These are phyloP conservation scores for Cyclostephanos tholiformis DNA, from an alignment of 108 stramenopile genomes.

Conservation along the genomic window DNA sequence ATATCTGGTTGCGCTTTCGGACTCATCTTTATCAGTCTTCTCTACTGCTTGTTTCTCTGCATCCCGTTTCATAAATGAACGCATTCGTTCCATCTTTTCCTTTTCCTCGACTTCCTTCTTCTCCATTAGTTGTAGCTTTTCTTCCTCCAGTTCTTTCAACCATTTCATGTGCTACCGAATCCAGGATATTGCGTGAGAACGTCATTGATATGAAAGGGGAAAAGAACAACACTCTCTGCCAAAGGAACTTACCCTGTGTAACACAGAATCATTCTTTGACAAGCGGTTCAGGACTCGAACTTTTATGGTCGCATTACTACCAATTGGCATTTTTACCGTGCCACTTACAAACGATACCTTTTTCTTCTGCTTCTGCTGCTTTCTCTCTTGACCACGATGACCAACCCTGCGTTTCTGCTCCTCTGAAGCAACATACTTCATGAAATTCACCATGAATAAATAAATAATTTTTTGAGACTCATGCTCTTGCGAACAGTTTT, in stretches of 20 bases:
- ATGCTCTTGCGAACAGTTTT: neutral
- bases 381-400: neutral
- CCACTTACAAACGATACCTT: slow-evolving; percentile 23
- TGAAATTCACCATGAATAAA: slow-evolving; percentile 1
- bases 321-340: slow-evolving; percentile 34
- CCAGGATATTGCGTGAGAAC: neutral
- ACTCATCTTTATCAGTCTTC: slow-evolving; percentile 16
- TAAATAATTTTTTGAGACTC: neutral
- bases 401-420: slow-evolving; percentile 3
- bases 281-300: slow-evolving; percentile 45
- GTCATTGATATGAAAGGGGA: too few species aligned
- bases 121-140: slow-evolving; percentile 19
- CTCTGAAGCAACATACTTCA: slow-evolving; percentile 5
- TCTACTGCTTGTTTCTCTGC: slow-evolving; percentile 48
- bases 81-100: slow-evolving; percentile 22
- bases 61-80: slow-evolving; percentile 53
- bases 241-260: slow-evolving; percentile 21
- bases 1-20: neutral
- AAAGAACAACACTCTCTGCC: neutral
- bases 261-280: slow-evolving; percentile 42
- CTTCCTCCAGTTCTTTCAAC: slow-evolving; percentile 44
- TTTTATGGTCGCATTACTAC: slow-evolving; percentile 37
- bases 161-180: slow-evolving; percentile 33
- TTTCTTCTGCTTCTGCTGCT: neutral
- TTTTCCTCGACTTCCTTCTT: slow-evolving; percentile 47